Conservation (phyloP, 148 eudicot species). For the Vaccinium myrtillus region DNA sequence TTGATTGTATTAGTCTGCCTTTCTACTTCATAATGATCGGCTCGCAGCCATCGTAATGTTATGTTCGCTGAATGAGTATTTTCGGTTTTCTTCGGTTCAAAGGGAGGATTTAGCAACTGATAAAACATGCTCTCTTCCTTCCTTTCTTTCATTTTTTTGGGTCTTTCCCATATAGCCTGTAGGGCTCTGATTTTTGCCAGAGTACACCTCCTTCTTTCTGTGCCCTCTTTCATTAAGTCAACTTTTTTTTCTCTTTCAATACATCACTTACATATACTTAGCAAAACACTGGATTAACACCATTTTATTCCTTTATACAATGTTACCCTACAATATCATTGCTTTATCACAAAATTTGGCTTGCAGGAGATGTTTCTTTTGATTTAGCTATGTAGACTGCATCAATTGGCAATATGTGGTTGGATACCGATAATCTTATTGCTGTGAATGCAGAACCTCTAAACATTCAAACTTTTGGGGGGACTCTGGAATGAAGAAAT, state of each 20-base stretch:
- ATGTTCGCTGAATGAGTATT: background rate
- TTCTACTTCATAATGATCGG: background rate
- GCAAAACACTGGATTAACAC: background rate
- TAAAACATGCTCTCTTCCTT: background rate
- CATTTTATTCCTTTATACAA: background rate
- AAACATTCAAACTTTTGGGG: slow-evolving; percentile 36
- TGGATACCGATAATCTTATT: background rate
- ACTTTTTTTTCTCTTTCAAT: background rate
- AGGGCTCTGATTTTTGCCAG: background rate
- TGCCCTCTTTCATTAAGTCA: background rate
- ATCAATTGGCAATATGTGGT: background rate
- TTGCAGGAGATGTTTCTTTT: background rate
- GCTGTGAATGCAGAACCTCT: slow-evolving; percentile 25
- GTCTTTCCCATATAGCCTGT: background rate
- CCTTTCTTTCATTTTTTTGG: too few relatives aligned
- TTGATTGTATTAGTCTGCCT: background rate
- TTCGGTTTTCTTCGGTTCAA: background rate
- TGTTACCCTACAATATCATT: background rate
- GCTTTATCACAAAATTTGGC: background rate
- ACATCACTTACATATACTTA: background rate
- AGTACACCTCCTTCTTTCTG: background rate
- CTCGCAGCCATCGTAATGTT: background rate
- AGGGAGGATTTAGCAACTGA: background rate
- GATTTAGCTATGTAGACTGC: background rate
- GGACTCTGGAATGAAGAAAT: slow-evolving; percentile 40